phyloP scores from a whole-genome alignment of 768 basidiomycete genomes.

The Aureoboletus auriporus region DNA sequence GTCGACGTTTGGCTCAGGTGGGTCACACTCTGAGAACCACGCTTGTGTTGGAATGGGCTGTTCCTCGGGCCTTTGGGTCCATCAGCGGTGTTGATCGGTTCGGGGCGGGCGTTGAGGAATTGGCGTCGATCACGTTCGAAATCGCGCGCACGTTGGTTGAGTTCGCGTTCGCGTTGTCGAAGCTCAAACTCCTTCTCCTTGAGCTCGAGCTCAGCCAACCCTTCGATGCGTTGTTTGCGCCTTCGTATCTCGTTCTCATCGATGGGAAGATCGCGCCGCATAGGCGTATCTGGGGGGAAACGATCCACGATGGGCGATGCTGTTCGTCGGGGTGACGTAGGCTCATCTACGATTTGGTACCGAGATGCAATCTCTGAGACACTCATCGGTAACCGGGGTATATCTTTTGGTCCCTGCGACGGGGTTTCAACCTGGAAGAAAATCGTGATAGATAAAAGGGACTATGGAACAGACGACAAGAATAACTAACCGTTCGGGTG shows the following conservation, averaged over 20 bases:
- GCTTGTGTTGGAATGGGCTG: constrained; percentile 23
- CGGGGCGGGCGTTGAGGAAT: constrained; percentile 33
- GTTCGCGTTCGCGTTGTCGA: constrained; percentile 49
- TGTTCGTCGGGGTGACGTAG: constrained; percentile 38
- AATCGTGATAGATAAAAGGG: constrained; percentile 1
- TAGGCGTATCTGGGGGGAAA: constrained; percentile 24
- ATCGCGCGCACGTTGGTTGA: constrained; percentile 50
- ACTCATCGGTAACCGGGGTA: constrained; percentile 60
- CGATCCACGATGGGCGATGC: constrained; percentile 33
- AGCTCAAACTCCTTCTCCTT: constrained; percentile 54
- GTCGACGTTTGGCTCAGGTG: constrained; percentile 20
- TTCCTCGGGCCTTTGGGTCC: constrained; percentile 25
- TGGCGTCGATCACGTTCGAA: constrained; percentile 53
- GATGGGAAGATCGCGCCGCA: constrained; percentile 13
- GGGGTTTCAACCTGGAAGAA: constrained; percentile 42
- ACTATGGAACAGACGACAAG: neutral
- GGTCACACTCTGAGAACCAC: constrained; percentile 27
- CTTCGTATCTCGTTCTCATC: constrained; percentile 27
- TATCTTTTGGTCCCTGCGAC: constrained; percentile 56
- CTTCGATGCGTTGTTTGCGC: constrained; percentile 43
- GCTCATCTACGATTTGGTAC: constrained; percentile 47
- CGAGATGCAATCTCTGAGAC: constrained; percentile 62
- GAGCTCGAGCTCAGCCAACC: constrained; percentile 48
- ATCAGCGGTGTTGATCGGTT: constrained; percentile 26
- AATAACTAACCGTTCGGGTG: constrained; percentile 45